These are phyloP conservation scores for Mucor plumbeus DNA, from an alignment of 371 early-diverging fungal genomes.

Conservation along the genomic window DNA sequence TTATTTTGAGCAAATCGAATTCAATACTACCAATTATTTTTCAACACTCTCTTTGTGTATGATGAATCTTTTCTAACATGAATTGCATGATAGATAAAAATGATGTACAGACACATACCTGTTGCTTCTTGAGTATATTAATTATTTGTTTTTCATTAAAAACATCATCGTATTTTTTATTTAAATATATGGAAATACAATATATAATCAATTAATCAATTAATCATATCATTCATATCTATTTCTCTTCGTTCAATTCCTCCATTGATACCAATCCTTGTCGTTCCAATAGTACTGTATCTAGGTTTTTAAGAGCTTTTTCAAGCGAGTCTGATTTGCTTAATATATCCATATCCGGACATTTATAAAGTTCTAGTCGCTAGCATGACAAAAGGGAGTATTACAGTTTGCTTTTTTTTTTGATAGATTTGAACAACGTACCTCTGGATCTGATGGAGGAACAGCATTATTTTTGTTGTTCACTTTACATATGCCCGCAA, in stretches of 20 bases:
- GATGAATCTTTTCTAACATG: too few relatives aligned
- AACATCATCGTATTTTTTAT: too few relatives aligned
- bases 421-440: constrained; percentile 8
- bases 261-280: constrained; percentile 9
- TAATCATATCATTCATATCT: too few relatives aligned
- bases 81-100: too few relatives aligned
- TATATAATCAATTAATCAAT: too few relatives aligned
- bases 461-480: constrained; percentile 34
- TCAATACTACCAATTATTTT: too few relatives aligned
- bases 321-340: constrained; percentile 25
- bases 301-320: constrained; percentile 23
- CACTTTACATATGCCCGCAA: constrained; percentile 31
- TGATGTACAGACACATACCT: too few relatives aligned
- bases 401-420: neutral
- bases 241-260: neutral
- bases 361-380: constrained; percentile 32
- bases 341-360: constrained; percentile 25
- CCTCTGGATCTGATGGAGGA: constrained; percentile 29
- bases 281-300: constrained; percentile 34
- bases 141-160: too few relatives aligned
- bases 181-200: too few relatives aligned
- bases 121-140: too few relatives aligned
- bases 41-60: too few relatives aligned
- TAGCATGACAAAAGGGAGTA: neutral
- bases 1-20: too few relatives aligned